A percentile compares a stretch with the other conserved stretches of the same genome.
These are phyloP conservation scores for Diaporthe sp. DNA, from an alignment of 2,329 filamentous ascomycete species.

Conservation along the genomic window DNA sequence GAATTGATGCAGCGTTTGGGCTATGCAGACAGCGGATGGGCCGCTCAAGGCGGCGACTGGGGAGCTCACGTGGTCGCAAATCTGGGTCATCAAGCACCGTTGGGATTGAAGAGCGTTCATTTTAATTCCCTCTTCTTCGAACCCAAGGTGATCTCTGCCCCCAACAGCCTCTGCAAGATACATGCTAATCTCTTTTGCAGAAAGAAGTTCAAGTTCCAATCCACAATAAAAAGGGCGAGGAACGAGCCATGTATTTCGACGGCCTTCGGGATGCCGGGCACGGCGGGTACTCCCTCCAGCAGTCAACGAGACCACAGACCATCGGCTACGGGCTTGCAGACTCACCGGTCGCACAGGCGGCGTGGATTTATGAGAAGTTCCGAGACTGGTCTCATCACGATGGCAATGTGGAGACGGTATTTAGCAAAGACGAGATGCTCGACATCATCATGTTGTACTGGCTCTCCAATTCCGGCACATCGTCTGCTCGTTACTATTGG, in stretches of 20 bases:
- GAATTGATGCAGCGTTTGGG: constrained; percentile 9
- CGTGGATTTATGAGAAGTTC: constrained; percentile 4
- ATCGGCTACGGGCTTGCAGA: constrained; percentile 19
- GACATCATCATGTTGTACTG: constrained; percentile 8
- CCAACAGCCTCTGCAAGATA: background rate
- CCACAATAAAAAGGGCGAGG: background rate
- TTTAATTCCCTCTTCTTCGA: constrained; percentile 11
- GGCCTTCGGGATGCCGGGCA: constrained; percentile 1
- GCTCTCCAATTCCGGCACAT: constrained; percentile 16
- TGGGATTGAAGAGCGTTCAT: constrained; percentile 16
- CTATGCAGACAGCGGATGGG: constrained; percentile 10
- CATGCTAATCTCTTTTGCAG: background rate
- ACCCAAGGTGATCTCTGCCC: background rate
- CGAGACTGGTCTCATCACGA: constrained; percentile 14
- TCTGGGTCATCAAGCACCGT: background rate
- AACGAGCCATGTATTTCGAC: constrained; percentile 8
- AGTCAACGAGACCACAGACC: constrained; percentile 11
- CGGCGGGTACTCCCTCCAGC: constrained; percentile 16
- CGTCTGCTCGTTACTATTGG: constrained; percentile 21
- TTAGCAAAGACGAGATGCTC: constrained; percentile 17
- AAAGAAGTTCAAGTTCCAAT: constrained; percentile 8
- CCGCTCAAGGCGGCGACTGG: constrained; percentile 11
- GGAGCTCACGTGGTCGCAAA: constrained; percentile 6
- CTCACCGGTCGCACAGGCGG: constrained; percentile 16
- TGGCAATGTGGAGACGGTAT: constrained; percentile 1